Evolutionary conservation across 148 eudicot genomes (phyloP).

Genomic region (Rhododendron henanense): DNA sequence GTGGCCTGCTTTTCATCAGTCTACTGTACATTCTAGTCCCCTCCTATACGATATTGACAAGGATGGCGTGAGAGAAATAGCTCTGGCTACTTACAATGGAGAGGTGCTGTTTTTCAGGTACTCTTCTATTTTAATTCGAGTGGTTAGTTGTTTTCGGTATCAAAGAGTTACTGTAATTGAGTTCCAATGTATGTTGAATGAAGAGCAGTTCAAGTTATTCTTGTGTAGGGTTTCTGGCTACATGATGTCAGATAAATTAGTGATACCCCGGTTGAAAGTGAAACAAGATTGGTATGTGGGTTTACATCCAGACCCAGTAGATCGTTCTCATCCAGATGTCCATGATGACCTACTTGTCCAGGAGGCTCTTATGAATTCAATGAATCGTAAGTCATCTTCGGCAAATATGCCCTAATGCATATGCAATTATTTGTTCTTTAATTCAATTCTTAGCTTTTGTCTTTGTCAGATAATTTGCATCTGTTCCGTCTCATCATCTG

Average conservation of each 20-base stretch:
- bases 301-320: conserved; percentile 72
- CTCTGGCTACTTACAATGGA: conserved; percentile 91
- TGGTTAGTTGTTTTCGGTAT: neutral
- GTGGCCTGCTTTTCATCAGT: conserved; percentile 99
- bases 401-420: neutral
- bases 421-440: neutral
- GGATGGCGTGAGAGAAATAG: conserved; percentile 97
- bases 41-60: conserved; percentile 95
- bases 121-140: neutral
- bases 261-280: conserved; percentile 80
- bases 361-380: conserved; percentile 58
- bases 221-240: conserved; percentile 82
- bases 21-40: conserved; percentile 96
- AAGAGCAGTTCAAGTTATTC: conserved; percentile 4
- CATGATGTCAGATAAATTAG: conserved; percentile 91
- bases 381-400: conserved; percentile 46
- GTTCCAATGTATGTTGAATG: neutral
- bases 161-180: neutral
- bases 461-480: neutral
- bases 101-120: conserved; percentile 97
- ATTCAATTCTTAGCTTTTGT: neutral
- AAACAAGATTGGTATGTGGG: conserved; percentile 86
- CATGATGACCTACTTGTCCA: conserved; percentile 69
- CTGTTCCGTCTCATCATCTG: neutral
- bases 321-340: conserved; percentile 98